Percentiles rank a stretch among this genome's conserved stretches.
These are phyloP conservation scores for Letharia columbiana DNA, from an alignment of 495 filamentous ascomycete genomes.

Conservation along the genomic window DNA sequence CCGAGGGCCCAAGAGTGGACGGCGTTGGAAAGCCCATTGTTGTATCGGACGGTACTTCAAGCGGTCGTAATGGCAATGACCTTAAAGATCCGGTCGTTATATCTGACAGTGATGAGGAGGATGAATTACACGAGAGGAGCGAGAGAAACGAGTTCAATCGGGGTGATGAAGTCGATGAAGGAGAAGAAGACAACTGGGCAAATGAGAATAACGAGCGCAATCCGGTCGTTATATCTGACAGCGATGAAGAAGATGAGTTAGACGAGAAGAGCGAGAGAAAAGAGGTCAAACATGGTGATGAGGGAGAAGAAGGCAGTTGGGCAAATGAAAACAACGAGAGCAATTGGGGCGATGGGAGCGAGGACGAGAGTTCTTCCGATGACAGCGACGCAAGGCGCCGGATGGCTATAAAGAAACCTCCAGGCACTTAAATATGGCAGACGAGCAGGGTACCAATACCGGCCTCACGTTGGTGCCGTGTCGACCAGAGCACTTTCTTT, in stretches of 20 bases:
- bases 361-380: neutral
- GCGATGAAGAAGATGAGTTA: neutral
- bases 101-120: neutral
- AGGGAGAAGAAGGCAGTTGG: neutral
- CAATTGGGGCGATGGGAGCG: neutral
- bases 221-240: neutral
- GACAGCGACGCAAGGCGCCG: neutral
- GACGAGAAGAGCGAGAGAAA: no score
- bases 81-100: neutral
- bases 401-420: neutral
- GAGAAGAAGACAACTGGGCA: neutral
- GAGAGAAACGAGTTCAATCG: no score
- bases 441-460: neutral
- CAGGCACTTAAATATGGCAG: neutral
- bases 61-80: neutral
- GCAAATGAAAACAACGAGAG: neutral
- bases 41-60: neutral
- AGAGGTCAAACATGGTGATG: no score
- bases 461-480: neutral
- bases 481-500: neutral
- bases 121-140: neutral
- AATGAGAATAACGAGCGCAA: neutral
- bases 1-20: neutral
- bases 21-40: neutral
- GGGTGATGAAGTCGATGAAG: no score